phyloP scores from a whole-genome alignment of 2,329 filamentous ascomycete species.

The Trichoderma gracile region DNA sequence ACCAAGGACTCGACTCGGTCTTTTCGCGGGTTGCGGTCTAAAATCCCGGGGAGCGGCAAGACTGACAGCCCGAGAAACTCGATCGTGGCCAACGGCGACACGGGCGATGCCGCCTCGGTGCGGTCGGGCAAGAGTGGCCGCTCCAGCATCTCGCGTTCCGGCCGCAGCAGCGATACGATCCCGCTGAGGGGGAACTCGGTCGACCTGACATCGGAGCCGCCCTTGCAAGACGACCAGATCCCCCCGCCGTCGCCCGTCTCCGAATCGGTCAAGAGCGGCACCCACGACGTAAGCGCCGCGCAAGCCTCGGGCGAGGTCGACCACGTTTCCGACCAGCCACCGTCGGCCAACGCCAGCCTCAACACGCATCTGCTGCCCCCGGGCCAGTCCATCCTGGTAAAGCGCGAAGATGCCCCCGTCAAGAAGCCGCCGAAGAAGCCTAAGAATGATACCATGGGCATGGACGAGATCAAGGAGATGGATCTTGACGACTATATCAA shows the following conservation, averaged over 20 bases:
- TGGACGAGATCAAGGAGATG: conserved; percentile 87
- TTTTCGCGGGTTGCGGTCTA: conserved; percentile 80
- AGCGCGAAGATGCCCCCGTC: conserved; percentile 71
- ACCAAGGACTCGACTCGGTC: conserved; percentile 91
- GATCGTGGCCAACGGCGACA: conserved; percentile 63
- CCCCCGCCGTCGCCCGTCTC: conserved; percentile 83
- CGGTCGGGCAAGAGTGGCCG: conserved; percentile 66
- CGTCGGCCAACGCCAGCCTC: conserved; percentile 63
- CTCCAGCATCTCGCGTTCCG: conserved; percentile 49
- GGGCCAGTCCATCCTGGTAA: conserved; percentile 86
- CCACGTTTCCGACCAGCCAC: conserved; percentile 87
- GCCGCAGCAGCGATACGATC: conserved; percentile 48
- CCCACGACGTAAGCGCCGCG: conserved; percentile 76
- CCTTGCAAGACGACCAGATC: conserved; percentile 54
- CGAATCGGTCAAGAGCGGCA: conserved; percentile 68
- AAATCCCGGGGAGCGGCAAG: conserved; percentile 75
- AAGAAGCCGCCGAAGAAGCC: conserved; percentile 48
- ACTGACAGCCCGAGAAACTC: conserved; percentile 82
- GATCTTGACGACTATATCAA: conserved; percentile 98
- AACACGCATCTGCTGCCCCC: conserved; percentile 65
- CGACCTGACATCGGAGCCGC: conserved; percentile 47
- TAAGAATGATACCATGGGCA: conserved; percentile 63
- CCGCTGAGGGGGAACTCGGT: conserved; percentile 45
- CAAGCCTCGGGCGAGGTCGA: conserved; percentile 90
- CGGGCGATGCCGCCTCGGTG: conserved; percentile 72